Percentiles rank a stretch among this genome's conserved stretches.
phyloP scores from a whole-genome alignment of 1,139 yeast species.

The Zygoascus sp. region DNA sequence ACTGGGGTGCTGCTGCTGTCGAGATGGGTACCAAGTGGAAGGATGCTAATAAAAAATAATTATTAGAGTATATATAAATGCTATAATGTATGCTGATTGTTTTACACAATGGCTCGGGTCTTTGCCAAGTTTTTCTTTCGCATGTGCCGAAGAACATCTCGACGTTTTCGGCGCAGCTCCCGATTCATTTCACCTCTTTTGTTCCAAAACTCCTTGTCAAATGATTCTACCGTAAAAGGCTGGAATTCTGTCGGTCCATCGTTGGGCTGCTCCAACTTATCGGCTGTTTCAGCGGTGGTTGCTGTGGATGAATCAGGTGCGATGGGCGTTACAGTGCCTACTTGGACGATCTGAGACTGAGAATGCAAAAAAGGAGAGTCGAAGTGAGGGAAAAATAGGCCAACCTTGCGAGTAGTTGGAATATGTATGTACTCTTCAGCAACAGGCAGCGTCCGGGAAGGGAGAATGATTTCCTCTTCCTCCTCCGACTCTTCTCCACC shows the following conservation, averaged over 20 bases:
- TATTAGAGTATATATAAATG: not conserved
- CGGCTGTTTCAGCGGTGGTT: conserved; percentile 4
- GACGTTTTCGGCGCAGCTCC: conserved; percentile 66
- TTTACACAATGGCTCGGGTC: conserved; percentile 8
- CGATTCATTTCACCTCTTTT: conserved; percentile 76
- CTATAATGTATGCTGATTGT: not conserved
- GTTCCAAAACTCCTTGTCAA: conserved; percentile 79
- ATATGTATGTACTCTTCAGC: conserved; percentile 1
- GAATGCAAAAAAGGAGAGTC: conserved; percentile 84
- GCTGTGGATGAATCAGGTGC: conserved; percentile 29
- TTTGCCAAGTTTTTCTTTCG: conserved; percentile 38
- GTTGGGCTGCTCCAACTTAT: conserved; percentile 6
- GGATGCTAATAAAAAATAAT: conserved; percentile 11
- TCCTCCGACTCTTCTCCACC: conserved; percentile 24
- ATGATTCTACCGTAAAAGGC: conserved; percentile 39
- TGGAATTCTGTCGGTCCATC: conserved; percentile 14
- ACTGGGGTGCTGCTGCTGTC: conserved; percentile 99
- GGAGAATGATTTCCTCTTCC: conserved; percentile 7
- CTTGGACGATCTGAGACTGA: conserved; percentile 69
- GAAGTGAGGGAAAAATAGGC: conserved; percentile 75
- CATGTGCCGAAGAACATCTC: conserved; percentile 64
- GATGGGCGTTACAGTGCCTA: conserved; percentile 27
- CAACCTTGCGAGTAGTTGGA: conserved; percentile 34
- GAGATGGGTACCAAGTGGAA: conserved; percentile 59
- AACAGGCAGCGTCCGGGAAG: not conserved